These are phyloP conservation scores for Cucurbita argyrosperma DNA, from an alignment of 306 rosid genomes.

Conservation along the genomic window DNA sequence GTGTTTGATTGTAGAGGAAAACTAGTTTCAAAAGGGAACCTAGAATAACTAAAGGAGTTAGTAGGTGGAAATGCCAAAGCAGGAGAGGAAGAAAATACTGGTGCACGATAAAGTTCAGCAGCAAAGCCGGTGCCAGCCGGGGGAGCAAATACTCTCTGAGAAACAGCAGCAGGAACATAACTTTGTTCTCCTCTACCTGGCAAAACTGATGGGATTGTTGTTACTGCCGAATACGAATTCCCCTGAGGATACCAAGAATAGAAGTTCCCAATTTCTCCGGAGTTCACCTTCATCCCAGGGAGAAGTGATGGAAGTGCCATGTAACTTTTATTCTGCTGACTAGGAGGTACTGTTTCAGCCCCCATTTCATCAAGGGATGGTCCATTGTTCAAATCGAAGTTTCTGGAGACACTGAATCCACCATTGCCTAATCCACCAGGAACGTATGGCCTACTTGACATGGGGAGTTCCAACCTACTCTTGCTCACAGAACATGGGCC, in stretches of 20 bases:
- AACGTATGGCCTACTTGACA: slow-evolving; percentile 32
- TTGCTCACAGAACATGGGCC: slow-evolving; percentile 30
- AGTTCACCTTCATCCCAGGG: slow-evolving; percentile 44
- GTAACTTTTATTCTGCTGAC: slow-evolving; percentile 42
- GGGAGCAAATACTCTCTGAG: slow-evolving; percentile 67
- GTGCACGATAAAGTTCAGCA: slow-evolving; percentile 66
- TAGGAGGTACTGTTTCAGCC: slow-evolving; percentile 31
- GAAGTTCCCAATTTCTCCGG: slow-evolving; percentile 50
- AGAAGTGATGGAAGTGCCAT: slow-evolving; percentile 29
- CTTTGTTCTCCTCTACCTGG: slow-evolving; percentile 78
- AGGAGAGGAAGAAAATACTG: slow-evolving; percentile 70
- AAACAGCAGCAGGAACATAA: slow-evolving; percentile 45
- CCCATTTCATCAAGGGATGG: slow-evolving; percentile 70
- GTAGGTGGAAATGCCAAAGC: slow-evolving; percentile 63
- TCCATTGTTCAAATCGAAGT: slow-evolving; percentile 89
- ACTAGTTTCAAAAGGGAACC: slow-evolving; percentile 77
- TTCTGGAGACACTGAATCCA: slow-evolving; percentile 45
- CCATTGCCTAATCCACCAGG: slow-evolving; percentile 54
- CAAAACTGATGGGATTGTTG: slow-evolving; percentile 52
- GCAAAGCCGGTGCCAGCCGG: slow-evolving; percentile 43
- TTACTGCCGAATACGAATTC: slow-evolving; percentile 50
- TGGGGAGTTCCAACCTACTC: slow-evolving; percentile 34
- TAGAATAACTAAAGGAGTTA: slow-evolving; percentile 57
- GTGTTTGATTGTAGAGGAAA: slow-evolving; percentile 62
- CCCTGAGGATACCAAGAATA: slow-evolving; percentile 78